Conservation (phyloP, 371 early-diverging fungal species). For the Mucor circinelloides region DNA sequence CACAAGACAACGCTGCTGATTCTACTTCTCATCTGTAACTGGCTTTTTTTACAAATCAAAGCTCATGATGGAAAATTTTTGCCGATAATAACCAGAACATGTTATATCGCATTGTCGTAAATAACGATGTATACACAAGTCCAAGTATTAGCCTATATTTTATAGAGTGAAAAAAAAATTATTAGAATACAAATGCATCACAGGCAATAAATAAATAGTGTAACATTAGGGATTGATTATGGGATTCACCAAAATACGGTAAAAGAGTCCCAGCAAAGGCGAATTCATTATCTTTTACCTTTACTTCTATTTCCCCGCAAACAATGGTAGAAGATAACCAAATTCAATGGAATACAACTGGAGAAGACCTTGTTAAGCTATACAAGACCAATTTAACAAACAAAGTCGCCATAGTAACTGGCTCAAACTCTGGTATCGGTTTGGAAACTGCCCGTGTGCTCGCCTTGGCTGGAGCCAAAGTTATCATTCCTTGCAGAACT, state of each 20-base stretch:
- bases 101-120: no score
- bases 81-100: no score
- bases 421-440: slow-evolving; percentile 60
- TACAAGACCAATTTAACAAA: slow-evolving; percentile 50
- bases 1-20: no score
- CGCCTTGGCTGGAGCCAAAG: slow-evolving; percentile 6
- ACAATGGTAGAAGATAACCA: background rate
- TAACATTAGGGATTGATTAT: background rate
- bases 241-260: background rate
- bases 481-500: slow-evolving; percentile 57
- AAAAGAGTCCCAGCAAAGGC: background rate
- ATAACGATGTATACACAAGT: no score
- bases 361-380: background rate
- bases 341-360: background rate
- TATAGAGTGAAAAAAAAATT: no score
- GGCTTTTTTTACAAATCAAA: no score
- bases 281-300: background rate
- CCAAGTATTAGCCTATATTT: no score
- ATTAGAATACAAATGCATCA: no score
- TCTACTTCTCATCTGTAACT: no score
- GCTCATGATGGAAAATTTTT: no score
- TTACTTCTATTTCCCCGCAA: background rate
- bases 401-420: slow-evolving; percentile 71
- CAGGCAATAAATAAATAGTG: background rate
- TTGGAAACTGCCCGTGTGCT: slow-evolving; percentile 6